Evolutionary conservation across 2,329 filamentous ascomycete species (phyloP).

Genomic region (Teratosphaeria destructans): DNA sequence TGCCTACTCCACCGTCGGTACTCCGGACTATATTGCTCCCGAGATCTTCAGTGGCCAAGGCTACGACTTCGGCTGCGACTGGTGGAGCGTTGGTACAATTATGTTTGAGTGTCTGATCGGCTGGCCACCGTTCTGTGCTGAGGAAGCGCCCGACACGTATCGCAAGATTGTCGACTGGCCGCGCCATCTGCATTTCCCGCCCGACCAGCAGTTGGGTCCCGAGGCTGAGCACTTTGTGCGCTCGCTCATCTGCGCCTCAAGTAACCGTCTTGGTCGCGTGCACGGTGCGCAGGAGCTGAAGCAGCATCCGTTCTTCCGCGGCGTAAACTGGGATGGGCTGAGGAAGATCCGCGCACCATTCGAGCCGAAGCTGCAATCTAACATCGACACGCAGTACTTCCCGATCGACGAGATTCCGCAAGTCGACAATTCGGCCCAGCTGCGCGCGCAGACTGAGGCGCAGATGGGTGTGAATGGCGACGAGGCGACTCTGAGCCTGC

Average conservation of each 20-base stretch:
- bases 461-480: conserved; percentile 53
- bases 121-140: conserved; percentile 97
- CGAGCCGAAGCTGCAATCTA: conserved; percentile 83
- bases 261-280: conserved; percentile 75
- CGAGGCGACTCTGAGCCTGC: conserved; percentile 87
- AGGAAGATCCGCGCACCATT: conserved; percentile 91
- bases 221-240: conserved; percentile 89
- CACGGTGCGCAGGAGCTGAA: conserved; percentile 88
- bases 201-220: conserved; percentile 77
- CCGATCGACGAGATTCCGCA: conserved; percentile 97
- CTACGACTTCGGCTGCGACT: conserved; percentile 95
- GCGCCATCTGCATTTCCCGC: conserved; percentile 89
- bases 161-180: conserved; percentile 99
- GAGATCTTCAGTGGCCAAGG: conserved; percentile 96
- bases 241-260: conserved; percentile 87
- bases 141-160: conserved; percentile 95
- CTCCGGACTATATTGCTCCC: conserved; percentile 95
- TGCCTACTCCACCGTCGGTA: conserved; percentile 96
- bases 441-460: conserved; percentile 72
- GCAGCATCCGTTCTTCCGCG: conserved; percentile 88
- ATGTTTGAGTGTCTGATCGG: conserved; percentile 99
- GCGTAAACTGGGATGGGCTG: conserved; percentile 87
- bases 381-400: conserved; percentile 97
- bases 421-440: conserved; percentile 78
- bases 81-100: conserved; percentile 98